Evolutionary conservation across 2,329 filamentous ascomycete species (phyloP).

Genomic region (Scedosporium minutisporum): DNA sequence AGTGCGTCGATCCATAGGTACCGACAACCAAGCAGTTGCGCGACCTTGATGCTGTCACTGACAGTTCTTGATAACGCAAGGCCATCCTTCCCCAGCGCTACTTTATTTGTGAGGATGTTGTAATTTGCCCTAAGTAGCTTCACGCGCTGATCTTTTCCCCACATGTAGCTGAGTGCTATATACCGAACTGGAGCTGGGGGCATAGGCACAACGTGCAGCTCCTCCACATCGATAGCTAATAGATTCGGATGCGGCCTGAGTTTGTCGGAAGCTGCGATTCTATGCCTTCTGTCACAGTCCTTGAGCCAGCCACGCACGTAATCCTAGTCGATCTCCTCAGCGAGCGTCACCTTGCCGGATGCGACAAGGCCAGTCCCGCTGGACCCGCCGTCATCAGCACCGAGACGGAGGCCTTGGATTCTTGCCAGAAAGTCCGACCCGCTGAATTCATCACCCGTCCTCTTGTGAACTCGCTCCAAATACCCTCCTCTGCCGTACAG

Average conservation of each 20-base stretch:
- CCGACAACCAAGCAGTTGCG: conserved; percentile 28
- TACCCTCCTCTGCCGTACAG: not conserved
- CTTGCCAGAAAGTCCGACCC: not conserved
- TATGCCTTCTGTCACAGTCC: not conserved
- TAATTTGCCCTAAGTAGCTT: not conserved
- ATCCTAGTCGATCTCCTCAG: not conserved
- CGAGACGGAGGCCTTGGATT: not conserved
- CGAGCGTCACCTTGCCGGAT: not conserved
- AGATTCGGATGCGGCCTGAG: not conserved
- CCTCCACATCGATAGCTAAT: not conserved
- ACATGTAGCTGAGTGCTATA: conserved; percentile 36
- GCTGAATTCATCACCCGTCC: not conserved
- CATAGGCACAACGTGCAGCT: not conserved
- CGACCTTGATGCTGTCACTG: conserved; percentile 30
- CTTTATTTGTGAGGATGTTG: not conserved
- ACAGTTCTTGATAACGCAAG: conserved; percentile 13
- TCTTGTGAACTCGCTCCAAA: not conserved
- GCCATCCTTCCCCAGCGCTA: not conserved
- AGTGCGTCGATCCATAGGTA: conserved; percentile 36
- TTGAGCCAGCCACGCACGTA: not conserved
- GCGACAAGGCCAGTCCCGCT: not conserved
- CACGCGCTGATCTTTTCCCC: conserved; percentile 17
- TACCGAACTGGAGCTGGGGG: conserved; percentile 16
- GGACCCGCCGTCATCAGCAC: not conserved
- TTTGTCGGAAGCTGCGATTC: not conserved